phyloP scores from a whole-genome alignment of 192 early-diverging fungal species.

The Tieghemiomyces parasiticus region DNA sequence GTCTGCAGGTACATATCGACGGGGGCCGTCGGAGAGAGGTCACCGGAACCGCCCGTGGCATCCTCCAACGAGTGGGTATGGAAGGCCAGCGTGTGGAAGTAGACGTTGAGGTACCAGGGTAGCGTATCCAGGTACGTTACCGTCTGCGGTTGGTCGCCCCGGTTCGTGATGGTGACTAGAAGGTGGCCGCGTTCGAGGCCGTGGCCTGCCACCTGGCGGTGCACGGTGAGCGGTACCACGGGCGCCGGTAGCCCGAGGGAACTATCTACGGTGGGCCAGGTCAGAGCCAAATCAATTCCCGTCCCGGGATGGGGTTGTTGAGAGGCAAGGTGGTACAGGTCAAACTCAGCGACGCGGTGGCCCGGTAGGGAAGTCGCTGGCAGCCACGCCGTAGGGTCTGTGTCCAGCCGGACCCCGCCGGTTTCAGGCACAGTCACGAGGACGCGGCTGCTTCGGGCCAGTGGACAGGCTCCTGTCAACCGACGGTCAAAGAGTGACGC shows the following conservation, averaged over 20 bases:
- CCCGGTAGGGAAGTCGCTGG: background rate
- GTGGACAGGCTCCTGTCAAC: constrained; percentile 29
- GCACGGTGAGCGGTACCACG: background rate
- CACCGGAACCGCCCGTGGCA: background rate
- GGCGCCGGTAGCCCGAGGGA: background rate
- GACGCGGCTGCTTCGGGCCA: constrained; percentile 14
- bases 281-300: background rate
- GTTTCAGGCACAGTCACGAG: background rate
- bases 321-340: background rate
- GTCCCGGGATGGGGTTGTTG: background rate
- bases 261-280: background rate
- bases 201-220: constrained; percentile 39
- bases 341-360: background rate
- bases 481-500: constrained; percentile 30
- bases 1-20: constrained; percentile 50
- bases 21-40: constrained; percentile 5
- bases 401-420: background rate
- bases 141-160: constrained; percentile 22
- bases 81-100: constrained; percentile 71
- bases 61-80: constrained; percentile 13
- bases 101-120: constrained; percentile 88
- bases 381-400: background rate
- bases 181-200: constrained; percentile 81
- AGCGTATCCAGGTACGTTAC: constrained; percentile 60
- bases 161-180: constrained; percentile 56